Conservation (phyloP, 2,329 filamentous ascomycete species). For the Talaromyces rugulosus region DNA sequence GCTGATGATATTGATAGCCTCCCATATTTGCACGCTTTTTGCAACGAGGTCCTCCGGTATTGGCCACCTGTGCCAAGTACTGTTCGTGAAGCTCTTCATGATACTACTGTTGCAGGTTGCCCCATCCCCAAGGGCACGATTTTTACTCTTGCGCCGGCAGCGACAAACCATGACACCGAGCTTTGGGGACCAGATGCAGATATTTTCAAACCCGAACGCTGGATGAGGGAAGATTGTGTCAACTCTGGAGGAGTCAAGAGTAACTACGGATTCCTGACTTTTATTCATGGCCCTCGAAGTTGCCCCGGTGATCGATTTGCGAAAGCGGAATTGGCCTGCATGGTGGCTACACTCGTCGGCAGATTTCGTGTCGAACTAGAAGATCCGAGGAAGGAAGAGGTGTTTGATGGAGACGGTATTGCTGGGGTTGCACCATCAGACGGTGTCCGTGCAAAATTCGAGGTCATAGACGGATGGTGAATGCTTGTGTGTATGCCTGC, state of each 20-base stretch:
- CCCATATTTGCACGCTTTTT: constrained; percentile 75
- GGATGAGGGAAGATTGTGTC: constrained; percentile 46
- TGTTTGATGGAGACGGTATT: constrained; percentile 60
- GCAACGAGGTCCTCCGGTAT: constrained; percentile 71
- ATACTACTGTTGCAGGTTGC: constrained; percentile 63
- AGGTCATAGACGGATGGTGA: constrained; percentile 40
- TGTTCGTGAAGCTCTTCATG: constrained; percentile 58
- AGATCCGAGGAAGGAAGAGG: constrained; percentile 57
- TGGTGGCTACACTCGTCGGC: constrained; percentile 73
- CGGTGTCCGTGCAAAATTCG: constrained; percentile 67
- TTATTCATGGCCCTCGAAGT: constrained; percentile 61
- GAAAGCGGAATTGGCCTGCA: constrained; percentile 75
- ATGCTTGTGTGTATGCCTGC: background rate
- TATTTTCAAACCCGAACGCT: constrained; percentile 77
- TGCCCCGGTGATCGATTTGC: constrained; percentile 84
- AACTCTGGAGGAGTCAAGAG: constrained; percentile 61
- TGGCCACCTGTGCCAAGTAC: constrained; percentile 69
- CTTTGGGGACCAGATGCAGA: constrained; percentile 74
- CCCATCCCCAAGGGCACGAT: constrained; percentile 68
- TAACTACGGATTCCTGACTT: constrained; percentile 9
- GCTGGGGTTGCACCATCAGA: constrained; percentile 65
- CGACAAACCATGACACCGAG: constrained; percentile 63
- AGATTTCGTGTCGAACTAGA: constrained; percentile 66
- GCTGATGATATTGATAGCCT: constrained; percentile 62
- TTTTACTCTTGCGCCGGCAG: constrained; percentile 61